Conservation (phyloP, 345 rosid genomes). For the Ceriops tagal region DNA sequence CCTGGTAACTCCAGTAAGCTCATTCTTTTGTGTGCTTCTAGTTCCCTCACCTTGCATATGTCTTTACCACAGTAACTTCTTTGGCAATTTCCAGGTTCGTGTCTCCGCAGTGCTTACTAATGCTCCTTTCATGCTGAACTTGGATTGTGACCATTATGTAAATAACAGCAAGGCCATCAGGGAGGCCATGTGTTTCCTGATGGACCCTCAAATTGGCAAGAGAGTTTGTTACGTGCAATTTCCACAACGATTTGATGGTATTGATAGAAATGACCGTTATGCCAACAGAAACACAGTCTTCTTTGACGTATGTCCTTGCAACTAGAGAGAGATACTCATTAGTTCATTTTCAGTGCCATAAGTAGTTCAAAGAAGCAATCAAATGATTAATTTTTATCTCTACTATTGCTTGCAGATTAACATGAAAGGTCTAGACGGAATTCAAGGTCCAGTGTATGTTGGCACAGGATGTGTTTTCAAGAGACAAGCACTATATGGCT, state of each 20-base stretch:
- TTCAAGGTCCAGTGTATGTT: slow-evolving; percentile 35
- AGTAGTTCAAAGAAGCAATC: not conserved
- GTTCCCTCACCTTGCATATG: not conserved
- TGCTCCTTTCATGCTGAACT: slow-evolving; percentile 38
- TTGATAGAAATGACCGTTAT: slow-evolving; percentile 32
- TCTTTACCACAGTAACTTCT: slow-evolving; percentile 1
- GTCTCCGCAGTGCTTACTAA: slow-evolving; percentile 34
- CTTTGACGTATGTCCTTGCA: slow-evolving; percentile 24
- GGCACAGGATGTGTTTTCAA: slow-evolving; percentile 37
- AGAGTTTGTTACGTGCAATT: slow-evolving; percentile 31
- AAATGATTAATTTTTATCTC: slow-evolving; percentile 3
- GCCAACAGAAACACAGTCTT: slow-evolving; percentile 37
- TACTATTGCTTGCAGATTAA: slow-evolving; percentile 24
- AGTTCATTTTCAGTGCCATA: not conserved
- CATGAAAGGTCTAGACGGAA: slow-evolving; percentile 38
- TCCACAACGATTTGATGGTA: slow-evolving; percentile 34
- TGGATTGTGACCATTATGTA: slow-evolving; percentile 33
- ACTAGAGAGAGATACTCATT: not conserved
- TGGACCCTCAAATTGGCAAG: slow-evolving; percentile 35
- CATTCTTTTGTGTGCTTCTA: not conserved
- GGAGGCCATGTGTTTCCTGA: slow-evolving; percentile 37
- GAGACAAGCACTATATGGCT: slow-evolving; percentile 30
- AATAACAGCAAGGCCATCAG: slow-evolving; percentile 34
- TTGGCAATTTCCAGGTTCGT: slow-evolving; percentile 23
- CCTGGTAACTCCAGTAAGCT: slow-evolving; percentile 41